Evolutionary conservation across 2,329 filamentous ascomycete genomes (phyloP).

Genomic region (Volutella citrinella): DNA sequence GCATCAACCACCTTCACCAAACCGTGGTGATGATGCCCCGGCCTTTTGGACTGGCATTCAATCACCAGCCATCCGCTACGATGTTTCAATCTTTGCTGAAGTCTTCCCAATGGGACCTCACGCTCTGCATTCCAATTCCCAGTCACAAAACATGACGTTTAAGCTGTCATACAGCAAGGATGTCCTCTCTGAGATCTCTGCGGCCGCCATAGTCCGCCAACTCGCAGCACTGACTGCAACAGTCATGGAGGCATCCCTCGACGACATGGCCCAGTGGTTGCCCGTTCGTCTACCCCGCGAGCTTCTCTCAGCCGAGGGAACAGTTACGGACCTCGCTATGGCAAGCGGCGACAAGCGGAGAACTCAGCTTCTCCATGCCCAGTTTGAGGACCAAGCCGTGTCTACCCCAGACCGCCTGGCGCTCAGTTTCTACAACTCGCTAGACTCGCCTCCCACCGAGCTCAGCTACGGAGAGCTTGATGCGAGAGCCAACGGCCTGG

Average conservation of each 20-base stretch:
- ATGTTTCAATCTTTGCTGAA: no score
- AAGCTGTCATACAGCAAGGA: conserved; percentile 10
- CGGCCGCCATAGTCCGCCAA: conserved; percentile 15
- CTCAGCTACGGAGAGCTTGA: conserved; percentile 51
- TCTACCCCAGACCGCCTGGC: conserved; percentile 14
- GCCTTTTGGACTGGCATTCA: not conserved
- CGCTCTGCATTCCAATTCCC: no score
- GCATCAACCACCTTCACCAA: conserved; percentile 27
- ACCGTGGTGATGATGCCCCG: not conserved
- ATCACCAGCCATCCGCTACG: no score
- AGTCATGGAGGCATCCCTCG: conserved; percentile 9
- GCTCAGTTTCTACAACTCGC: no score
- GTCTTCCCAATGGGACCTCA: no score
- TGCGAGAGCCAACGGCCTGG: conserved; percentile 66
- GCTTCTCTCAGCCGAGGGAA: no score
- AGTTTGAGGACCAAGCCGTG: conserved; percentile 21
- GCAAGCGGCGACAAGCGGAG: no score
- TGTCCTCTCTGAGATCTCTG: conserved; percentile 14
- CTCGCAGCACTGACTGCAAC: conserved; percentile 12
- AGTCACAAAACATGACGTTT: no score
- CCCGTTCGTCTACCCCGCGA: no score
- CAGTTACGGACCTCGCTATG: no score
- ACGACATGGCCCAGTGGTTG: no score
- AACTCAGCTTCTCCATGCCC: conserved; percentile 16
- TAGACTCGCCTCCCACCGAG: conserved; percentile 25